Evolutionary conservation across 257 asterid species (phyloP).

Genomic region (Solanum arcanum): DNA sequence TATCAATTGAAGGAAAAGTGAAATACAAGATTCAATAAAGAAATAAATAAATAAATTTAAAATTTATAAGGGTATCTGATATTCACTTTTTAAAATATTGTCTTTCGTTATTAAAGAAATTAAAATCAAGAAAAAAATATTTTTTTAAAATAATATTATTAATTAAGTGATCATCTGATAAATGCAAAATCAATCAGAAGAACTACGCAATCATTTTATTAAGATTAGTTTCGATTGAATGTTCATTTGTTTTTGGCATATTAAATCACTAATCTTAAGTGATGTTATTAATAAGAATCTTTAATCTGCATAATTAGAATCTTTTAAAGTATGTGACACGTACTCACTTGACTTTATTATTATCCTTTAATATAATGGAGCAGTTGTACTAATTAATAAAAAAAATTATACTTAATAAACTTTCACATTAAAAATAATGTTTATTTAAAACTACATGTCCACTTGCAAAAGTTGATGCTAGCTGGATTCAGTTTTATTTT

Average conservation of each 20-base stretch:
- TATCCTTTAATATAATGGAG: not conserved
- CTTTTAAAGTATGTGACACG: not conserved
- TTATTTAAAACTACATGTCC: conserved; percentile 19
- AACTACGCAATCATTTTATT: not conserved
- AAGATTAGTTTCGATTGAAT: conserved; percentile 52
- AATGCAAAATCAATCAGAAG: not conserved
- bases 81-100: no score
- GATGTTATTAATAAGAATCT: not conserved
- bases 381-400: not conserved
- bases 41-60: no score
- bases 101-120: no score
- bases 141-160: no score
- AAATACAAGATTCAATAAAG: not conserved
- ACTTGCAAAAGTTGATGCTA: conserved; percentile 21
- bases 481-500: not conserved
- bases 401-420: not conserved
- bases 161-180: fast-evolving
- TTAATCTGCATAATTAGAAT: not conserved
- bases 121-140: no score
- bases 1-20: not conserved
- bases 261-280: not conserved
- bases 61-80: no score
- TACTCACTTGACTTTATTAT: not conserved
- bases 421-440: not conserved
- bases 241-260: conserved; percentile 55